A percentile compares a stretch with the other conserved stretches of the same genome.
Conservation (phyloP, 768 basidiomycete species). For the Auriscalpium orientale region DNA sequence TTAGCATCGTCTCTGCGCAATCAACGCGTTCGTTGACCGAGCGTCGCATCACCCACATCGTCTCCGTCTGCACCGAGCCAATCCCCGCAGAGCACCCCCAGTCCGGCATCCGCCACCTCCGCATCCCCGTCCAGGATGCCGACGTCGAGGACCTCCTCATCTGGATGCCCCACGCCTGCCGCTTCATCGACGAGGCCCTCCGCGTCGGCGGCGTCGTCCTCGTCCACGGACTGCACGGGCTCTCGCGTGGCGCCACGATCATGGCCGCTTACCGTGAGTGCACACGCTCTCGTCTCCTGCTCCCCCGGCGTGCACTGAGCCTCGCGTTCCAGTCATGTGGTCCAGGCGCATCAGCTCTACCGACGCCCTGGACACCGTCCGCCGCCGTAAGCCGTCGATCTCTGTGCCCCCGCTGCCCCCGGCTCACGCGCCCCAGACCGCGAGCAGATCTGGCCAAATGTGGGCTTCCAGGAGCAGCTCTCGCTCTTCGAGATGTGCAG, state of each 20-base stretch:
- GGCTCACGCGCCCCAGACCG: slow-evolving; percentile 3
- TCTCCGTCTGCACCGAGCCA: slow-evolving; percentile 62
- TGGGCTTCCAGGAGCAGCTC: slow-evolving; percentile 11
- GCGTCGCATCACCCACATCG: slow-evolving; percentile 64
- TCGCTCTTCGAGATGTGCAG: slow-evolving; percentile 15
- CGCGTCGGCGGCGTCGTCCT: slow-evolving; percentile 15
- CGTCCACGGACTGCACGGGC: slow-evolving; percentile 15
- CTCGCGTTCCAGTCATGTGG: slow-evolving; percentile 11
- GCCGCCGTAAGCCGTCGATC: slow-evolving; percentile 8
- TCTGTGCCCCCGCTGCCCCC: neutral
- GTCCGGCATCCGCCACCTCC: slow-evolving; percentile 58
- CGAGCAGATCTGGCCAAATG: slow-evolving; percentile 15
- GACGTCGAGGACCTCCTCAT: slow-evolving; percentile 16
- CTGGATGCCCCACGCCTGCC: slow-evolving; percentile 15
- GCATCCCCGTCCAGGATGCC: slow-evolving; percentile 35
- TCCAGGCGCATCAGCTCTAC: slow-evolving; percentile 9
- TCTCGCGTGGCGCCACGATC: slow-evolving; percentile 15
- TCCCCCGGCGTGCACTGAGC: neutral
- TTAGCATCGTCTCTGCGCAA: slow-evolving; percentile 57
- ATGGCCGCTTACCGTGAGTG: slow-evolving; percentile 16
- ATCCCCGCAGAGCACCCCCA: slow-evolving; percentile 65
- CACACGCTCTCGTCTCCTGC: neutral
- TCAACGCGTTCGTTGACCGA: slow-evolving; percentile 65
- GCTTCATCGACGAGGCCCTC: slow-evolving; percentile 17
- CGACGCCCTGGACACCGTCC: slow-evolving; percentile 9